phyloP scores from a whole-genome alignment of 345 rosid genomes.

The Cardamine chenopodiifolia region DNA sequence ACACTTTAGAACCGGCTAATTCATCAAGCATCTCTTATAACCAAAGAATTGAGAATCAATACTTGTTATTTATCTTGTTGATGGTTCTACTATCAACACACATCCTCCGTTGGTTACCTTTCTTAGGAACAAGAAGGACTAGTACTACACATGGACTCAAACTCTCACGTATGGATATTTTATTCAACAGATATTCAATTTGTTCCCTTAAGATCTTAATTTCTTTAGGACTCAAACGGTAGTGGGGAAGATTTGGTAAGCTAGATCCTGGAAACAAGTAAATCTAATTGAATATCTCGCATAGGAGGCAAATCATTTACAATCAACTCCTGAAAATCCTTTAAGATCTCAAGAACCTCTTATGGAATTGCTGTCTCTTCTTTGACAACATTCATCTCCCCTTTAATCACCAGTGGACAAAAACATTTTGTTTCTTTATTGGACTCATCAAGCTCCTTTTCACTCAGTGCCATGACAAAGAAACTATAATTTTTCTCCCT shows the following conservation, averaged over 20 bases:
- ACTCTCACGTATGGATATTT: not conserved
- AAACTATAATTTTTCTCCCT: not conserved
- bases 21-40: not conserved
- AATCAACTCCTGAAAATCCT: not conserved
- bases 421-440: not conserved
- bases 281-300: no score
- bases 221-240: not conserved
- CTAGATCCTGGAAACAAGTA: not conserved
- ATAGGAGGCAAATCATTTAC: not conserved
- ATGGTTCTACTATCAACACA: not conserved
- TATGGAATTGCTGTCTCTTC: not conserved
- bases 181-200: not conserved
- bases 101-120: not conserved
- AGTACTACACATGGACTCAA: not conserved
- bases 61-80: not conserved
- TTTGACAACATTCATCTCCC: not conserved
- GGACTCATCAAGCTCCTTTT: not conserved
- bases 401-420: not conserved
- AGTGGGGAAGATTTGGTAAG: not conserved
- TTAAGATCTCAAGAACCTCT: not conserved
- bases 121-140: not conserved
- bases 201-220: not conserved
- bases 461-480: not conserved
- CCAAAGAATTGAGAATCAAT: not conserved
- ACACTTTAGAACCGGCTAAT: not conserved